Evolutionary conservation across 192 early-diverging fungal genomes (phyloP), one percentile per base, ranked within the genome.

Genomic region (Haplosporangium gracile): DNA sequence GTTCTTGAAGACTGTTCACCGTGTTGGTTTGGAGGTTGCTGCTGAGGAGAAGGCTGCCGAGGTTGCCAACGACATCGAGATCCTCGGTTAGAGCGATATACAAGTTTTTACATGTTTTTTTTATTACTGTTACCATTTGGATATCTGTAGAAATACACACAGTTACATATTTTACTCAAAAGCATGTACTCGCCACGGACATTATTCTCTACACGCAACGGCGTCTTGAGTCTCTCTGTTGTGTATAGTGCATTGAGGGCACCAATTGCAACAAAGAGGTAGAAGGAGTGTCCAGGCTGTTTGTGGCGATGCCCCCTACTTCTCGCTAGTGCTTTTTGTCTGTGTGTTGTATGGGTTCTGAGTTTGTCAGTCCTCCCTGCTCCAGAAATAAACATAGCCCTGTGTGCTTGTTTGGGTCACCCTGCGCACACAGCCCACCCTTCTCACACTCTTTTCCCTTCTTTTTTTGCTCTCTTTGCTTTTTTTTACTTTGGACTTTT

Each of bases 1-100:
- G 55, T 97, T 94, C 81, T 82, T 97, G 53, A 93, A 95, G 80
- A 89, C 93, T 6, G 93, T 96, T 6, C 94, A 94, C 72, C 80
- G 90, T 38, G 90, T 93, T 32, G 93, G 92, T 42, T 80, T 87
- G 47, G 91, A 93, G 72, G 84, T 86, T 74, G 84, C 84, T 7
- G 84, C 84, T 13, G 79, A 86, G 72, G 72, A 70, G 68, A 60
- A 76, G 43, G 75, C 53, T 3, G 36, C 32, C 1, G 79, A 81
- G 73, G 39, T 4, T 53, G 73, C 72, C 22, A 81, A 45, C 49
- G 70, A 80, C 51, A 45, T 80, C 10, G 57, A 70, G 45, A 38
- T 81, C 26, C 11, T 81, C 55, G 79, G 72, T n/a, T 75, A 75
- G 47, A 51, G 49, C 5, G 49, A 18, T 22, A n/a, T 53, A 32